Base-by-base conservation (phyloP, 108 stramenopile genomes). In the Parmales sp. region DNA sequence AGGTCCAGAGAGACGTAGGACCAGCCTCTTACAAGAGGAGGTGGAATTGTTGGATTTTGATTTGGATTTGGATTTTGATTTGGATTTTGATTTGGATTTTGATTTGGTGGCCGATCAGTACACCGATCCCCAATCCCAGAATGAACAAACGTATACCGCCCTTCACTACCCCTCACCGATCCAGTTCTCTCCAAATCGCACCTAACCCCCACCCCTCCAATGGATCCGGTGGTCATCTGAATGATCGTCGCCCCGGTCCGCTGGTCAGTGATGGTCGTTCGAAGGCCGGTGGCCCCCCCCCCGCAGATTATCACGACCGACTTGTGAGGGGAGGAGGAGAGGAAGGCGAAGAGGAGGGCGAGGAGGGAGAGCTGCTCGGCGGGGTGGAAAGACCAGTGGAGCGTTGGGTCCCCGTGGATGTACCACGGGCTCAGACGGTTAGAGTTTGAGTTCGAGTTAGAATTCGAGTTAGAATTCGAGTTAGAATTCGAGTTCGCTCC, bases 21-120 rank as follows among this genome's bases (percentile, higher is more conserved):
- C 54, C 54, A 60, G 54, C 29, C 54, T 34, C 54, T 60, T 4
- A 60, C 54, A 11, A 60, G 54, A n/a, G n/a, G n/a, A n/a, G n/a
- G n/a, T n/a, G n/a, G n/a, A n/a, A n/a, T n/a, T n/a, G n/a, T 34
- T 34, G 29, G 31, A 28, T 60, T 16, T 34, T 11, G 26, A 34
- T 34, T 34, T 60, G 29, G 28, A 60, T 34, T 13, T 28, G 11
- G 54, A 28, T 60, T 28, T 60, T 28, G 31, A n/a, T n/a, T 34
- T 34, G 29, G 31, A 28, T 60, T 16, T 34, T 11, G 26, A 34
- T 34, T 34, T 60, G 29, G 28, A 60, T 34, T 13, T 28, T 13
- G 54, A 28, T 60, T 28, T 60, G 54, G 31, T 60, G 29, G 28
- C 54, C 54, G 5, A 34, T 60, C 54, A 9, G 54, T 60, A 16